phyloP scores from a whole-genome alignment of 345 rosid species.

The Eucalyptus pauciflora region DNA sequence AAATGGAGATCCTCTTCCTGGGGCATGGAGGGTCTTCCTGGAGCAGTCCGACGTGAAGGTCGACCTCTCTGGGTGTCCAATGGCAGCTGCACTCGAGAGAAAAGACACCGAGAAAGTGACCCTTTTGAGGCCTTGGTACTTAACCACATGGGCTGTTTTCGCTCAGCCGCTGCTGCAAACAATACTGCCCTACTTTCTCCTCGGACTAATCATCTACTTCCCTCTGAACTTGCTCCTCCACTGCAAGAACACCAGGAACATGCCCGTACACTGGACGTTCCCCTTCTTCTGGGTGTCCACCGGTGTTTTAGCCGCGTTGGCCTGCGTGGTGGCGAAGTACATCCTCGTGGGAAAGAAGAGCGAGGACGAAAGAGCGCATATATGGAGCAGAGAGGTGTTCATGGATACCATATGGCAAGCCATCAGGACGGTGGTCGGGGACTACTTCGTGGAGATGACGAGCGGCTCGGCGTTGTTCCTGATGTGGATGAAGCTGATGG shows the following conservation, averaged over 20 bases:
- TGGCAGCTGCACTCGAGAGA: conserved; percentile 32
- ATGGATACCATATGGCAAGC: conserved; percentile 63
- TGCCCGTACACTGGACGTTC: conserved; percentile 28
- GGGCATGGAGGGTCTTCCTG: conserved; percentile 43
- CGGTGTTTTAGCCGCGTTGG: conserved; percentile 23
- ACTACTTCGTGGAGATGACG: conserved; percentile 46
- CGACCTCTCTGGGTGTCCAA: conserved; percentile 58
- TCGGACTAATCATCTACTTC: conserved; percentile 23
- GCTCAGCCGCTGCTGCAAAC: conserved; percentile 53
- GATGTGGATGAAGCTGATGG: conserved; percentile 55
- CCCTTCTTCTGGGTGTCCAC: conserved; percentile 42
- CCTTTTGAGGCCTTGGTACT: conserved; percentile 34
- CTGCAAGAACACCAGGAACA: conserved; percentile 9
- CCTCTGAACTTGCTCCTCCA: conserved; percentile 18
- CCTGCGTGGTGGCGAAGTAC: conserved; percentile 41
- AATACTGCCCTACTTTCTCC: conserved; percentile 34
- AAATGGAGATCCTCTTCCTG: conserved; percentile 50
- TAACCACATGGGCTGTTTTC: conserved; percentile 37
- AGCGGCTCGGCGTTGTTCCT: conserved; percentile 27
- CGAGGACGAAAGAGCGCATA: conserved; percentile 26
- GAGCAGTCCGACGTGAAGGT: conserved; percentile 56
- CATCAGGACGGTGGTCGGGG: conserved; percentile 36
- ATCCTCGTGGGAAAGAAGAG: conserved; percentile 47
- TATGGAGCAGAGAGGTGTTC: conserved; percentile 42
- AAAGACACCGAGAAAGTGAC: conserved; percentile 16